Evolutionary conservation across 305 asterid genomes (phyloP).

Genomic region (Lippia alba): DNA sequence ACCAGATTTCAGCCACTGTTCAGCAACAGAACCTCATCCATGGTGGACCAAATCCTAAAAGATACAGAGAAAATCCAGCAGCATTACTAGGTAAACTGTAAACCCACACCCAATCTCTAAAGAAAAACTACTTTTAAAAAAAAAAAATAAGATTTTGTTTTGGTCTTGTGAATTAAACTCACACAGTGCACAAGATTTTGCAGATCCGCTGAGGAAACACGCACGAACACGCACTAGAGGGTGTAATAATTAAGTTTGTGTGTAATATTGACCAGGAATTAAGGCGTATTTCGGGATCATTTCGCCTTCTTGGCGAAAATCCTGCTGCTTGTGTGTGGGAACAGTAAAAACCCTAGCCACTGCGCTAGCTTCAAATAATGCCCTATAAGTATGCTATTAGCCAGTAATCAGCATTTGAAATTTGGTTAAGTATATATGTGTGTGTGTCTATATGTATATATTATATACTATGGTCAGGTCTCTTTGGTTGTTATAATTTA

Average conservation of each 20-base stretch:
- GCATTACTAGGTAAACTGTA: conserved; percentile 51
- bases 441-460: too few species aligned
- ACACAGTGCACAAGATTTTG: conserved; percentile 34
- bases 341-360: conserved; percentile 45
- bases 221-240: conserved; percentile 31
- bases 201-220: conserved; percentile 40
- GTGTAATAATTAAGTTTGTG: conserved; percentile 25
- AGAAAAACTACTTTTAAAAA: not conserved
- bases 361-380: not conserved
- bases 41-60: conserved; percentile 63
- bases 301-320: conserved; percentile 6
- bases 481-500: not conserved
- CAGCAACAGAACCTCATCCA: conserved; percentile 31
- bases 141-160: not conserved
- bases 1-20: conserved; percentile 41
- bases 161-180: too few species aligned
- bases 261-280: conserved; percentile 20
- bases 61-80: conserved; percentile 53
- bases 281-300: not conserved
- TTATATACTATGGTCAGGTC: not conserved
- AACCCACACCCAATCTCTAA: not conserved
- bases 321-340: not conserved
- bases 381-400: not conserved
- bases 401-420: not conserved
- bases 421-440: not conserved